Evolutionary conservation across 1,284 basidiomycete genomes (phyloP).

Genomic region (Cryptococcus sp.): DNA sequence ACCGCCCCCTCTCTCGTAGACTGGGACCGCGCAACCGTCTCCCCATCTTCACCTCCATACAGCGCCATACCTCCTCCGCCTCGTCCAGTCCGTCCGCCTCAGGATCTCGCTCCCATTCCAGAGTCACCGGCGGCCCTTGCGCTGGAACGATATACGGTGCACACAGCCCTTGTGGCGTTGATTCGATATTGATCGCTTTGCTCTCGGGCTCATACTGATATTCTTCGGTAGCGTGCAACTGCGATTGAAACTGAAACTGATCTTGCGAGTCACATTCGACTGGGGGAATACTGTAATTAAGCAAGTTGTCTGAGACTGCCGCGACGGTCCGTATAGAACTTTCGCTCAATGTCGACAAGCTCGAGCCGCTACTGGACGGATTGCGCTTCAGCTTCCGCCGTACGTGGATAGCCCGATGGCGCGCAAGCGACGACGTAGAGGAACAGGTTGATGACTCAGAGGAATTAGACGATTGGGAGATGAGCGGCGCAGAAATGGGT

Average conservation of each 20-base stretch:
- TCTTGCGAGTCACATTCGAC: neutral
- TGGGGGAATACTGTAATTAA: neutral
- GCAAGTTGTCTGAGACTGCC: neutral
- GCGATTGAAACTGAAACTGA: neutral
- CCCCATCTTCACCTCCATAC: conserved; percentile 23
- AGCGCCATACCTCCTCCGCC: conserved; percentile 25
- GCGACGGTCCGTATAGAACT: conserved; percentile 8
- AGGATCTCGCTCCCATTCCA: conserved; percentile 29
- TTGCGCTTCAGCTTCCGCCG: neutral
- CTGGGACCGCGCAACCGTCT: conserved; percentile 9
- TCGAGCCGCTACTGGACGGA: neutral
- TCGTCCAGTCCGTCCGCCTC: conserved; percentile 17
- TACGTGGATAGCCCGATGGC: conserved; percentile 13
- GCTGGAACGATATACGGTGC: conserved; percentile 17
- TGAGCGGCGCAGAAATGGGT: too few species aligned
- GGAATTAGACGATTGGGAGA: too few species aligned
- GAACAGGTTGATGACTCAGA: neutral
- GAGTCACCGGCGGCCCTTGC: conserved; percentile 17
- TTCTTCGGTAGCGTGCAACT: neutral
- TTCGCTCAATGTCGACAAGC: conserved; percentile 11
- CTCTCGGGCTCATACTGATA: too few species aligned
- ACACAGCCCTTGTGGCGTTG: neutral
- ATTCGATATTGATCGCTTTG: too few species aligned
- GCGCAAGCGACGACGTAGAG: conserved; percentile 9
- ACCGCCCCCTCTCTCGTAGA: conserved; percentile 15